Conservation (phyloP, 2,329 filamentous ascomycete species). For the Phyllosticta ampelicida region DNA sequence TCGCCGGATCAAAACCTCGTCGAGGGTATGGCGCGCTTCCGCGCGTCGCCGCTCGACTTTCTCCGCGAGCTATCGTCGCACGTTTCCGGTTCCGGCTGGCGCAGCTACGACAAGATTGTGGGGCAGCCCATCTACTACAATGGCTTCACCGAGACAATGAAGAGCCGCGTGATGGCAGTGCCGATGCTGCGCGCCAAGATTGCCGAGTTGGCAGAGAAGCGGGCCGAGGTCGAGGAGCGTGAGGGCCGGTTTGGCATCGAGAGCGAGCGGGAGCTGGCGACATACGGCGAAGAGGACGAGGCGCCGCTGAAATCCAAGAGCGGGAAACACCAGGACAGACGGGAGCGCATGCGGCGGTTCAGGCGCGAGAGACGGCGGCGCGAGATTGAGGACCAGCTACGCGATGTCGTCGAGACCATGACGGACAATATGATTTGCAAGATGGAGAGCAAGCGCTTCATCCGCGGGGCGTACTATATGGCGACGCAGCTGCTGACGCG, state of each 20-base stretch:
- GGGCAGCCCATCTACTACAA: conserved; percentile 89
- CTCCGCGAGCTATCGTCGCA: conserved; percentile 88
- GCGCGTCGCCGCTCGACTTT: conserved; percentile 63
- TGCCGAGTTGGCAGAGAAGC: conserved; percentile 60
- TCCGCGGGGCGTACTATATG: conserved; percentile 83
- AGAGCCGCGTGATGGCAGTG: conserved; percentile 61
- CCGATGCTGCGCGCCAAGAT: conserved; percentile 67
- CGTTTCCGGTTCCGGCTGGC: conserved; percentile 89
- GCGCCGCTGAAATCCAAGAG: conserved; percentile 28
- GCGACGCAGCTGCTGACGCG: conserved; percentile 78
- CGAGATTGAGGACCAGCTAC: conserved; percentile 61
- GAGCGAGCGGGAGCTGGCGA: conserved; percentile 29
- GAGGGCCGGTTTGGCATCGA: conserved; percentile 39
- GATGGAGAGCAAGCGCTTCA: conserved; percentile 90
- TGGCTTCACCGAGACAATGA: conserved; percentile 89
- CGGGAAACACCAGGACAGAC: not conserved
- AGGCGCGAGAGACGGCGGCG: conserved; percentile 53
- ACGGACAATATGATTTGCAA: conserved; percentile 98
- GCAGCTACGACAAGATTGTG: conserved; percentile 80
- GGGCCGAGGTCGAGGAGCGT: conserved; percentile 64
- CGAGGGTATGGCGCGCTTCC: conserved; percentile 78
- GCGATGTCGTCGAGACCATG: conserved; percentile 74
- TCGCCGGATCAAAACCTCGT: conserved; percentile 56
- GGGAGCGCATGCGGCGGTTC: conserved; percentile 38
- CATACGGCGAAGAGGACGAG: conserved; percentile 34